Base-by-base conservation (phyloP, 192 early-diverging fungal species). In the Backusella mclennaniae region DNA sequence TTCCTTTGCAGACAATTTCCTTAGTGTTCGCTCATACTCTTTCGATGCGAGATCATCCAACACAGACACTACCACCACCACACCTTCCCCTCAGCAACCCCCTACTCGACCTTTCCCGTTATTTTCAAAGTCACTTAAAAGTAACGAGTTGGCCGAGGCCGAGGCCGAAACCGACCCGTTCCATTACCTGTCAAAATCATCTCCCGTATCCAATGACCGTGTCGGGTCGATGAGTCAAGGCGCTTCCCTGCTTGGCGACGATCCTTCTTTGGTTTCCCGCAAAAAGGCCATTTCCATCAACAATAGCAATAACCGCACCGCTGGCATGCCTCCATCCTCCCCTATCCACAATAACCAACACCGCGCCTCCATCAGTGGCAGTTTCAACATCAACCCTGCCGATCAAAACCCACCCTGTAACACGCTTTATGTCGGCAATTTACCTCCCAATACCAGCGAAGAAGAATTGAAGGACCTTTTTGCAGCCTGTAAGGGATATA, bases 371-470 rank as follows among this genome's bases (percentile, higher is more conserved):
- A 9, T 63, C 12, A 63, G 56, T 63, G 56, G 56, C 9, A 29
- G 23, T 4, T 9, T 63, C 56, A 63, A 63, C 2, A 12, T 38
- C 9, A 38, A 36, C 7, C 79, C 85, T 31, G 89, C 88, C 44
- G 96, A 99, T 84, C 96, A 98, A 81, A 99, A 99, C 82, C 97
- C 96, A 59, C 97, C 97, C 3, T 99, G 97, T 87, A 99, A 99
- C 82, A 99, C 97, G 4, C 86, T 99, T 31, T 99, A 99, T 77
- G 96, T 99, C 36, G 97, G 97, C 38, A 99, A 99, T 81, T 84
- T 99, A 33, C 95, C 97, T 11, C 88, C 89, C 66, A 92, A 95
- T 74, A 93, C 96, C 31, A 89, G 85, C 31, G 96, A 98, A 83
- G 95, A 96, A 12, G 97, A 99, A 84, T 87, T 99, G 69, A 87